A percentile compares a stretch with the other conserved stretches of the same genome.
These are phyloP conservation scores for Cucumis hystrix DNA, from an alignment of 306 rosid genomes.

Conservation along the genomic window DNA sequence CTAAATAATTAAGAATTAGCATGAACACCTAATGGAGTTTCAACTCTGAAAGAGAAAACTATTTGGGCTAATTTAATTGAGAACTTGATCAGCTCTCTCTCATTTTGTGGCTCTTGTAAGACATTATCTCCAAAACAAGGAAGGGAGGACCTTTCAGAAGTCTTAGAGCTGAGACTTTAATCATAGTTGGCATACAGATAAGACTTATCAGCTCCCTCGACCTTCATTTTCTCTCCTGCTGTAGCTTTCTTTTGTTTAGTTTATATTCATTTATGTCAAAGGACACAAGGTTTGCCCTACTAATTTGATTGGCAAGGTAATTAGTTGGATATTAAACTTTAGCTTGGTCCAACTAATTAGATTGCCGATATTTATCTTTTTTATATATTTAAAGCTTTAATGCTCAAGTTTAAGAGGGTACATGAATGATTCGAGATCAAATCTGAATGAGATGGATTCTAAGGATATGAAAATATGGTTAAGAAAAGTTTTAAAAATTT, in stretches of 20 bases:
- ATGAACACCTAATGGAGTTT: neutral
- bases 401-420: too few species aligned
- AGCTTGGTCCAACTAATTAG: neutral
- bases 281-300: neutral
- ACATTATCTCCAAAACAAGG: neutral
- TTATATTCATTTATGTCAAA: neutral
- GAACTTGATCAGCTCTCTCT: neutral
- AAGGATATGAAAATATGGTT: too few species aligned
- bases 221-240: neutral
- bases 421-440: too few species aligned
- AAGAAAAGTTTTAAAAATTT: too few species aligned
- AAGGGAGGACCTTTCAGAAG: neutral
- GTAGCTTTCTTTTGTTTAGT: neutral
- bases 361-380: too few species aligned
- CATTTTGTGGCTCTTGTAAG: neutral
- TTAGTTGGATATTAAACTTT: neutral
- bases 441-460: too few species aligned
- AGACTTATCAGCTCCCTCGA: neutral
- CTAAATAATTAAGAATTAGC: neutral
- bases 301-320: neutral
- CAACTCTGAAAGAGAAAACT: neutral
- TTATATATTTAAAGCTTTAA: too few species aligned
- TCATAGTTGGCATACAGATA: neutral
- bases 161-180: neutral
- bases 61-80: neutral